Conservation (phyloP, 306 rosid species). For the Trifolium repens region DNA sequence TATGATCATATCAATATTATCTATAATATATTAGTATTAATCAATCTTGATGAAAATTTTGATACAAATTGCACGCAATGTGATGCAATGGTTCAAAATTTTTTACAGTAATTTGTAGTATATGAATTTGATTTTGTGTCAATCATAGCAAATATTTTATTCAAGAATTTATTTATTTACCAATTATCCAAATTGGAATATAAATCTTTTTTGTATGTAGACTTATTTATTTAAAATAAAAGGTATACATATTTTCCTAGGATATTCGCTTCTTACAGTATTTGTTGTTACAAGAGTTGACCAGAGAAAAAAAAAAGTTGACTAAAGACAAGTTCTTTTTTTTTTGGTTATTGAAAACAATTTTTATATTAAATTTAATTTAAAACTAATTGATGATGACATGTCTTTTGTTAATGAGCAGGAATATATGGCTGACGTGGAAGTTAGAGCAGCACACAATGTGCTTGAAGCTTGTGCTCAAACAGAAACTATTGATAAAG, state of each 20-base stretch:
- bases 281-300: too few relatives aligned
- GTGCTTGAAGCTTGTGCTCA: conserved; percentile 95
- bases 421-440: conserved; percentile 89
- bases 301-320: too few relatives aligned
- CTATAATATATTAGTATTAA: neutral
- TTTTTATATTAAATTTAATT: too few relatives aligned
- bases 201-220: neutral
- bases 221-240: too few relatives aligned
- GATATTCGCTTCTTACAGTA: too few relatives aligned
- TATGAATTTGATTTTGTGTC: neutral
- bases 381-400: conserved; percentile 7
- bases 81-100: conserved; percentile 7
- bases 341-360: too few relatives aligned
- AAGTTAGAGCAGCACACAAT: conserved; percentile 94
- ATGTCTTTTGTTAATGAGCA: neutral
- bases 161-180: too few relatives aligned
- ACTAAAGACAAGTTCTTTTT: too few relatives aligned
- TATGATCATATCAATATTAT: neutral
- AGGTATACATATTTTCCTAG: too few relatives aligned
- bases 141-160: neutral
- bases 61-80: conserved; percentile 8
- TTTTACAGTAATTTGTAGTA: neutral
- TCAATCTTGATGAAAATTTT: conserved; percentile 1
- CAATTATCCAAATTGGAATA: too few relatives aligned
- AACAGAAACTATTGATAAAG: conserved; percentile 78